A percentile compares a stretch with the other conserved stretches of the same genome.
These are phyloP conservation scores for Ambrosiella beaveri DNA, from an alignment of 2,329 filamentous ascomycete genomes.

Conservation along the genomic window DNA sequence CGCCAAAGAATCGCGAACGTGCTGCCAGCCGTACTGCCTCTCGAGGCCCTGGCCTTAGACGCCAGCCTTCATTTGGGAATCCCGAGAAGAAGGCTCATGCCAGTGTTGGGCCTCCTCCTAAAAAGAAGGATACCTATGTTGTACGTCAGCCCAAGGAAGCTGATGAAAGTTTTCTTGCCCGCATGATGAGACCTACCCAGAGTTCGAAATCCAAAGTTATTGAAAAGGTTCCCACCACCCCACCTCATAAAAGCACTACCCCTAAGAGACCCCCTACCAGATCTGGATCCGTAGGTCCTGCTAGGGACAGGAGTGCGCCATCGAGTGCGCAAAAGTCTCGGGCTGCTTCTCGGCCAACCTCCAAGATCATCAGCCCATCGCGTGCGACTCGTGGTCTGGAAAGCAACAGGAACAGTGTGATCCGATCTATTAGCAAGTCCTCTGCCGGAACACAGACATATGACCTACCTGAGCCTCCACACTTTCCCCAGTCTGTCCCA, in stretches of 20 bases:
- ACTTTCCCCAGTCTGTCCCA: neutral
- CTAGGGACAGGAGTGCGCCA: constrained; percentile 8
- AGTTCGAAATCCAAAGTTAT: constrained; percentile 49
- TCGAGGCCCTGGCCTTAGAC: constrained; percentile 21
- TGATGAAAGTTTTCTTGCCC: constrained; percentile 57
- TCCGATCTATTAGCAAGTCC: neutral
- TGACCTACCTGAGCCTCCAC: neutral
- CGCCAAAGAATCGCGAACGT: constrained; percentile 22
- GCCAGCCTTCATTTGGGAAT: constrained; percentile 27
- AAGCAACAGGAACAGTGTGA: neutral
- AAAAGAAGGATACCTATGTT: constrained; percentile 30
- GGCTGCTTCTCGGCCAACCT: constrained; percentile 9
- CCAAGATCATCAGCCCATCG: constrained; percentile 6
- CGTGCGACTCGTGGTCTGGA: neutral
- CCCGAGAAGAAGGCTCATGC: constrained; percentile 25
- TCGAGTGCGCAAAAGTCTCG: constrained; percentile 7
- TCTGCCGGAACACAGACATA: constrained; percentile 1
- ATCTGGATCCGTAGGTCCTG: constrained; percentile 2
- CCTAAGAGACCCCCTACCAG: constrained; percentile 9
- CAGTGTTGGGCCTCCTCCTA: constrained; percentile 41
- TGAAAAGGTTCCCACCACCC: constrained; percentile 39
- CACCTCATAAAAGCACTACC: constrained; percentile 26
- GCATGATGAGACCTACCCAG: constrained; percentile 65
- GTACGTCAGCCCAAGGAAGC: constrained; percentile 36
- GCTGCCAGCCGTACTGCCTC: constrained; percentile 30